Conservation (phyloP, 2,329 filamentous ascomycete species). For the Diaporthe nobilis region DNA sequence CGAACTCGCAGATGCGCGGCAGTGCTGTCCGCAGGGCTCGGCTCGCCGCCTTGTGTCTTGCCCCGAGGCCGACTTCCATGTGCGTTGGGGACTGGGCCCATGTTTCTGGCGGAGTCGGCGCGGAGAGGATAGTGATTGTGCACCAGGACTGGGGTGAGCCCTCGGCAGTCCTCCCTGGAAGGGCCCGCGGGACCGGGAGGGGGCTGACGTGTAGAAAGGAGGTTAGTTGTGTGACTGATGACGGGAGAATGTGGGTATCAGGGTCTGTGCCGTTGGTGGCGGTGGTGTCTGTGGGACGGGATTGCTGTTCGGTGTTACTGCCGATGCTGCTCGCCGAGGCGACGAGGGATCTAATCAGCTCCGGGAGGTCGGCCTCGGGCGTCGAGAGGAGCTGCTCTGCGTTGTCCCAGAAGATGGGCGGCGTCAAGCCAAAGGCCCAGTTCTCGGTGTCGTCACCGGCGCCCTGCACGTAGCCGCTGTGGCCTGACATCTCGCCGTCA, state of each 20-base stretch:
- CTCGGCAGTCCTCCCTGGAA: not conserved
- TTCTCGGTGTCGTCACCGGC: conserved; percentile 96
- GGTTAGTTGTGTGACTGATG: conserved; percentile 38
- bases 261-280: not conserved
- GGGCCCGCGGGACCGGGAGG: conserved; percentile 28
- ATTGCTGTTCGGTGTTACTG: not conserved
- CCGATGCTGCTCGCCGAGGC: conserved; percentile 43
- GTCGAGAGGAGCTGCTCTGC: conserved; percentile 71
- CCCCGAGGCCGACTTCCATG: conserved; percentile 74
- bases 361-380: conserved; percentile 74
- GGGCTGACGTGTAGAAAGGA: conserved; percentile 47
- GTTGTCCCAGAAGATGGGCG: conserved; percentile 84
- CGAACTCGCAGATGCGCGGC: conserved; percentile 72
- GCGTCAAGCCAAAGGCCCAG: conserved; percentile 87
- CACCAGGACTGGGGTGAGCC: conserved; percentile 49
- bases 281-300: not conserved
- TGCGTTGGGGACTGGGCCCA: conserved; percentile 55
- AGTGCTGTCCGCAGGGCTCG: conserved; percentile 84
- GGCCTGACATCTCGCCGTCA: conserved; percentile 75
- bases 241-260: conserved; percentile 13
- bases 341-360: conserved; percentile 63
- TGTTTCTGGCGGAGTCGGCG: conserved; percentile 59
- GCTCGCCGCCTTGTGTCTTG: conserved; percentile 81
- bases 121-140: conserved; percentile 59
- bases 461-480: conserved; percentile 88